These are phyloP conservation scores for Fomes fomentarius DNA, from an alignment of 1,284 basidiomycete genomes.

Conservation along the genomic window DNA sequence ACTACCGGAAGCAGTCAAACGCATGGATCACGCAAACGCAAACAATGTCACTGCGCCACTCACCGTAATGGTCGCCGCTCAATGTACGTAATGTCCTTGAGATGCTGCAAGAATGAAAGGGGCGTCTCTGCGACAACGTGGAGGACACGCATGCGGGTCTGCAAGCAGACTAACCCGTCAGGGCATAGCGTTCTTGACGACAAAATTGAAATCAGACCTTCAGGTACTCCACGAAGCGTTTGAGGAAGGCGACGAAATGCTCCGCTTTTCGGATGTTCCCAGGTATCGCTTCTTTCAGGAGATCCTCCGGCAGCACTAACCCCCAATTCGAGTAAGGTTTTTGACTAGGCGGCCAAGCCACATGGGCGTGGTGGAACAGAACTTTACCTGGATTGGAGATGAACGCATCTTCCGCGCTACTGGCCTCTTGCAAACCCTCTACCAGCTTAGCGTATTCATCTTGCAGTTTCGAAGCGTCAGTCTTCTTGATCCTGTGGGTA, in stretches of 20 bases:
- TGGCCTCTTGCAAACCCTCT: conserved; percentile 87
- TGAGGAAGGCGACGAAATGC: conserved; percentile 98
- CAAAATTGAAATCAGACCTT: conserved; percentile 59
- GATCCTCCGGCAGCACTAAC: conserved; percentile 90
- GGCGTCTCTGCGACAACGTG: conserved; percentile 99
- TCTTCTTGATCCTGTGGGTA: conserved; percentile 81
- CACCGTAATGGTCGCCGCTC: conserved; percentile 93
- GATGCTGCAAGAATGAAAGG: conserved; percentile 95
- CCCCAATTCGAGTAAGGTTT: conserved; percentile 9
- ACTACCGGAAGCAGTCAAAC: conserved; percentile 44
- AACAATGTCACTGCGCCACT: conserved; percentile 24
- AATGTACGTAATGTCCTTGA: conserved; percentile 99
- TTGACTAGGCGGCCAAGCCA: not conserved
- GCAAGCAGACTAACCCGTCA: conserved; percentile 13
- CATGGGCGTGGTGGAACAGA: conserved; percentile 4
- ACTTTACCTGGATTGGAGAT: conserved; percentile 85
- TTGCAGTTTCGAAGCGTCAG: conserved; percentile 92
- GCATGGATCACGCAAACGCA: conserved; percentile 1
- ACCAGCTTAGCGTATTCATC: conserved; percentile 98
- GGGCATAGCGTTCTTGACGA: conserved; percentile 4
- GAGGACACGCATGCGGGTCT: conserved; percentile 98
- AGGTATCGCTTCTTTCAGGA: conserved; percentile 94
- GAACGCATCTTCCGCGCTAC: conserved; percentile 79
- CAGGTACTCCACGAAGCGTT: conserved; percentile 98
- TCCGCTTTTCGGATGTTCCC: conserved; percentile 99